phyloP scores from a whole-genome alignment of 345 rosid genomes.

The Heritiera littoralis region DNA sequence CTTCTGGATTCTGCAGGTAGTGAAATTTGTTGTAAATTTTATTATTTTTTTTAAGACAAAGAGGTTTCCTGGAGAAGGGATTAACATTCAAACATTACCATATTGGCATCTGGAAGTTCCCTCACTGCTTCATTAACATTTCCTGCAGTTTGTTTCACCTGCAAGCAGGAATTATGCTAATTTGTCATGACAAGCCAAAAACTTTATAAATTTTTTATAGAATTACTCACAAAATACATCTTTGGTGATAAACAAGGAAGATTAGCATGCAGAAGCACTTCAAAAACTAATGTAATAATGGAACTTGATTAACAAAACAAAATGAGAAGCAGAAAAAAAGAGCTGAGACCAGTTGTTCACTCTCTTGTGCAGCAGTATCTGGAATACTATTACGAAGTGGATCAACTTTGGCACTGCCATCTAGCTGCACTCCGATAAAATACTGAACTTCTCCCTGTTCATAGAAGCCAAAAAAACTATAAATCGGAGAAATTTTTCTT shows the following conservation, averaged over 20 bases:
- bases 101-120: slow-evolving; percentile 97
- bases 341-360: slow-evolving; percentile 62
- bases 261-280: neutral
- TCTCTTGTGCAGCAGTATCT: slow-evolving; percentile 58
- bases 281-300: neutral
- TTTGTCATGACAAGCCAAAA: neutral
- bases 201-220: neutral
- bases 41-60: slow-evolving; percentile 9
- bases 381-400: slow-evolving; percentile 74
- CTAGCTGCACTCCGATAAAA: slow-evolving; percentile 94
- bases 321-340: neutral
- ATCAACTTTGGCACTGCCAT: slow-evolving; percentile 91
- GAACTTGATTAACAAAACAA: neutral
- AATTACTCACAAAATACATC: neutral
- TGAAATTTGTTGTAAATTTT: slow-evolving; percentile 13
- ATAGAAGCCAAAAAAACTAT: slow-evolving; percentile 12
- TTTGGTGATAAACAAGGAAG: neutral
- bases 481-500: neutral
- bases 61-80: neutral
- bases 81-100: slow-evolving; percentile 43
- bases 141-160: slow-evolving; percentile 90
- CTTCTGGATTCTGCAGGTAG: slow-evolving; percentile 81
- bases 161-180: slow-evolving; percentile 19
- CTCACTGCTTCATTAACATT: slow-evolving; percentile 85
- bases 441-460: slow-evolving; percentile 94